These are phyloP conservation scores for Aspergillus novofumigatus DNA, from an alignment of 2,329 filamentous ascomycete genomes.

Conservation along the genomic window DNA sequence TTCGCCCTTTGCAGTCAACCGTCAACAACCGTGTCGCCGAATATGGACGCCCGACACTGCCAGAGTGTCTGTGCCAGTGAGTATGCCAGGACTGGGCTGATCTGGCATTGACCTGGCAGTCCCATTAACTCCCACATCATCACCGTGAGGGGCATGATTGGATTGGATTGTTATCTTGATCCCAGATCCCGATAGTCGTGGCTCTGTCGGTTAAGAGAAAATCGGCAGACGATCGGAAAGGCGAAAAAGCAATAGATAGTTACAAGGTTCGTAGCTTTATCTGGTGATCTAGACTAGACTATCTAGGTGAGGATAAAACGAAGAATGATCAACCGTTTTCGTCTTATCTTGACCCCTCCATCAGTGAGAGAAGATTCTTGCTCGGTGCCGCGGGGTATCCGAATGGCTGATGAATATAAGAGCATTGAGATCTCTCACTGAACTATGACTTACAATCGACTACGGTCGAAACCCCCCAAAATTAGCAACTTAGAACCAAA, in stretches of 20 bases:
- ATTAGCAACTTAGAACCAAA: conserved; percentile 1
- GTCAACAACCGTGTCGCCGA: not conserved
- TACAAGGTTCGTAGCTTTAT: not conserved
- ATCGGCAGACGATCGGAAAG: conserved; percentile 3
- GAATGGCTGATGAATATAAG: not conserved
- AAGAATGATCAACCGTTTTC: not conserved
- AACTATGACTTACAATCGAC: not conserved
- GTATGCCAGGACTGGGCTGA: not conserved
- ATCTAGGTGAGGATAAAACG: no score
- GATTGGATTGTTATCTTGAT: not conserved
- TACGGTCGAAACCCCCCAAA: conserved; percentile 1
- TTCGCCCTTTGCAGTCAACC: conserved; percentile 2
- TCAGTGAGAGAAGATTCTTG: not conserved
- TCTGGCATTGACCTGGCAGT: not conserved
- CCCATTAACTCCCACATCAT: conserved; percentile 11
- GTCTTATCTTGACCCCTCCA: not conserved
- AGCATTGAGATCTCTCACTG: not conserved
- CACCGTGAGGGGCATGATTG: conserved; percentile 9
- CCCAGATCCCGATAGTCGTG: conserved; percentile 17
- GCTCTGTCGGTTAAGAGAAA: conserved; percentile 16
- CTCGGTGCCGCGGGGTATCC: not conserved
- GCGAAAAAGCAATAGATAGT: not conserved
- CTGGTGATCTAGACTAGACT: not conserved
- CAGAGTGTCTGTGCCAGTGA: not conserved
- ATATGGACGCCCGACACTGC: conserved; percentile 9